These are phyloP conservation scores for Encephalitozoon cuniculi DNA, from an alignment of 371 early-diverging fungal genomes.

Conservation along the genomic window DNA sequence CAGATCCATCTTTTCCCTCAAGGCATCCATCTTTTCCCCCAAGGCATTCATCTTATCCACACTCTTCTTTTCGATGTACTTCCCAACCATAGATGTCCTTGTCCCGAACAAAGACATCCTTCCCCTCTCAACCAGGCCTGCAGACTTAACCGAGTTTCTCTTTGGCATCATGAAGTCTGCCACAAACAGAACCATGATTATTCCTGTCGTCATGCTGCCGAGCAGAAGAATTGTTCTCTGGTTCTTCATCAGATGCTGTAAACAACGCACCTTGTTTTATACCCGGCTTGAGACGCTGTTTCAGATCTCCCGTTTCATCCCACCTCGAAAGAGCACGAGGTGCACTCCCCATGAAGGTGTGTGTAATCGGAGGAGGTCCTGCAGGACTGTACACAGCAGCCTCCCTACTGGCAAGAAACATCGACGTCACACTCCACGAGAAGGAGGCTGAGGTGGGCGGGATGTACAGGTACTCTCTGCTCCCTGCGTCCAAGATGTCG, in stretches of 20 bases:
- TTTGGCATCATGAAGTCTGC: background rate
- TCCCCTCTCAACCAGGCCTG: background rate
- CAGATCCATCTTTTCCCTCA: background rate
- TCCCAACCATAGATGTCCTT: background rate
- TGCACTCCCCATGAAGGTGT: slow-evolving; percentile 18
- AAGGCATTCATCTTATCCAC: background rate
- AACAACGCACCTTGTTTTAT: background rate
- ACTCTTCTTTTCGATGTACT: background rate
- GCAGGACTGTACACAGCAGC: slow-evolving; percentile 43
- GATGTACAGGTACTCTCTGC: slow-evolving; percentile 32
- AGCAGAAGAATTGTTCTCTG: background rate
- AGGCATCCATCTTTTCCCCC: background rate
- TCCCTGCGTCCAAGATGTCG: slow-evolving; percentile 12
- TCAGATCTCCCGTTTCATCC: background rate
- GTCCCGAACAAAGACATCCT: background rate
- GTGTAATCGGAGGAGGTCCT: slow-evolving; percentile 49
- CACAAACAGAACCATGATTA: background rate
- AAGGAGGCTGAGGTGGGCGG: slow-evolving; percentile 28
- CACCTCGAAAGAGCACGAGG: background rate
- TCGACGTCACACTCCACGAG: slow-evolving; percentile 30
- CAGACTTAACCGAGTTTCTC: background rate
- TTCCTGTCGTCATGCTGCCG: background rate
- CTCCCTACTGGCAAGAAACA: background rate
- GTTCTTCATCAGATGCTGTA: background rate
- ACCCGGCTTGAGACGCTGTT: background rate